Base-by-base conservation (phyloP, 2,329 filamentous ascomycete species). In the Macrophomina tecta region DNA sequence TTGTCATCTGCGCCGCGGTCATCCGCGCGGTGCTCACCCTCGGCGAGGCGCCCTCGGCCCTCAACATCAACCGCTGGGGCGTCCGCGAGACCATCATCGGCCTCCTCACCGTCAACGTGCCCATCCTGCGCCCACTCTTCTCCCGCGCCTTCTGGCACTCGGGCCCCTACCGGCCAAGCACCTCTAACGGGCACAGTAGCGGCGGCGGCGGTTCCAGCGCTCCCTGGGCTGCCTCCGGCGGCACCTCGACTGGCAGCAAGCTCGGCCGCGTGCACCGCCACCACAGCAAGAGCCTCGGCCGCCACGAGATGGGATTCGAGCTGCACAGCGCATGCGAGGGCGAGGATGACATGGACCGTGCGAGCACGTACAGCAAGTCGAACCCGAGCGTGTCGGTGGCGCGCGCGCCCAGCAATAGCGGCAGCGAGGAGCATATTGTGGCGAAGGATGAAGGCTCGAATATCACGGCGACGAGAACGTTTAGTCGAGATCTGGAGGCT, bases 1-100 rank as follows among this genome's bases (percentile, higher is more conserved):
- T 79, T 65, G 73, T 78, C 69, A 78, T 79, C 65, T 69, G 70
- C 3, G 76, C 78, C 1, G 77, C 78, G 23, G 72, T 79, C 52
- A 71, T 77, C 14, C 73, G 77, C 8, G 73, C 73, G 36, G 70
- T 72, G n/a, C 71, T 77, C 63, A 76, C 77, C 0, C 69, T 79
- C 2, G 70, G 70, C 32, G 67, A 69, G 7, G 68, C 68, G 14
- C 76, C 76, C 0, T 74, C 72, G 1, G 75, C 74, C 1, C 68
- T 75, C 14, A 77, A 73, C 64, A 78, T 79, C 61, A 79, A 80
- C 55, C 68, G 72, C n/a, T 79, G 78, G 78, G 78, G 77, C 16
- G 72, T 77, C 1, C 71, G 78, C 53, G 78, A 80, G 64, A 78
- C 76, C 1, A 70, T 76, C 36, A 74, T 78, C n/a, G 76, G 74